A percentile compares a stretch with the other conserved stretches of the same genome.
Evolutionary conservation across 345 rosid species (phyloP).

Genomic region (Raphanus sativus): DNA sequence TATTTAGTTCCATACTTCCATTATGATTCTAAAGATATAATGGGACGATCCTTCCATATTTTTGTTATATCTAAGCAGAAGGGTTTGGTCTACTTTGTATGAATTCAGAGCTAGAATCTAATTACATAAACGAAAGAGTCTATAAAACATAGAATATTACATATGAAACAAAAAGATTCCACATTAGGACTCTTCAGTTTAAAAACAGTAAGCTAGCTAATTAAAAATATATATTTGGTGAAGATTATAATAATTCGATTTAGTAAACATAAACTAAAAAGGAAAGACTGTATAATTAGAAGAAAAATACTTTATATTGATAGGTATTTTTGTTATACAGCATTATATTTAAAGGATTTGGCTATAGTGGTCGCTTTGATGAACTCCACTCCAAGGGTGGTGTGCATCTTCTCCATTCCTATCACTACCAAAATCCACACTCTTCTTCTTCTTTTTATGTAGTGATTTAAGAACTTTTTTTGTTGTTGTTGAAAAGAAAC

Average conservation of each 20-base stretch:
- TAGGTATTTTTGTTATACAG: background rate
- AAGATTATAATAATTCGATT: background rate
- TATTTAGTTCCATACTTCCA: background rate
- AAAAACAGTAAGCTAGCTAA: background rate
- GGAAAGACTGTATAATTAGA: slow-evolving; percentile 4
- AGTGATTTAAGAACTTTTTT: background rate
- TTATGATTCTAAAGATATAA: background rate
- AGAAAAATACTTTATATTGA: background rate
- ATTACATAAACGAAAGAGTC: background rate
- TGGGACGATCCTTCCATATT: background rate
- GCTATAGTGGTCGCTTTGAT: slow-evolving; percentile 37
- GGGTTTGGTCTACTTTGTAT: background rate
- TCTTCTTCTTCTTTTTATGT: background rate
- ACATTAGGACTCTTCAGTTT: background rate
- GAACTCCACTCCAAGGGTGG: slow-evolving; percentile 34
- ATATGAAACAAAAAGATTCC: background rate
- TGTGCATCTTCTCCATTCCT: slow-evolving; percentile 24
- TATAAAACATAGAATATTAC: background rate
- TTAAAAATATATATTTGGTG: background rate
- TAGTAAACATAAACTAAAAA: background rate
- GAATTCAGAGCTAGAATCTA: background rate
- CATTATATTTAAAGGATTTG: background rate
- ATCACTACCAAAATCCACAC: slow-evolving; percentile 23
- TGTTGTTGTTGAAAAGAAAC: background rate
- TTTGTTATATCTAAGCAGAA: background rate